A percentile compares a stretch with the other conserved stretches of the same genome.
Evolutionary conservation across 768 basidiomycete species (phyloP).

Genomic region (Nevesoporus exiguus): DNA sequence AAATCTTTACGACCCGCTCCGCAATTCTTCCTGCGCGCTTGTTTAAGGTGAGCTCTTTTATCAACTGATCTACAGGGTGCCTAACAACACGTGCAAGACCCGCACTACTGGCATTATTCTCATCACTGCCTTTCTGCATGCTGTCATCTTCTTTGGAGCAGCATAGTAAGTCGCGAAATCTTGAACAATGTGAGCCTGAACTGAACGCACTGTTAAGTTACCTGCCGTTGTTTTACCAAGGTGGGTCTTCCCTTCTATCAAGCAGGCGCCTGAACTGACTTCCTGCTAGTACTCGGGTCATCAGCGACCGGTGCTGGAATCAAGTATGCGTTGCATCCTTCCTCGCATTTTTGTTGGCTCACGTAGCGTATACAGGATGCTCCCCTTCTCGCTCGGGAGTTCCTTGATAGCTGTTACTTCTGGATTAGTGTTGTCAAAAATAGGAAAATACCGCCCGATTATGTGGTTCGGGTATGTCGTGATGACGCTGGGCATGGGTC

Average conservation of each 20-base stretch:
- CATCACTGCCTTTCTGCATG: conserved; percentile 59
- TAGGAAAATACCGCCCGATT: conserved; percentile 54
- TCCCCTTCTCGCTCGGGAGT: conserved; percentile 65
- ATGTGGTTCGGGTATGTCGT: conserved; percentile 61
- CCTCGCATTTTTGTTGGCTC: not conserved
- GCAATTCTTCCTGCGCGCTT: conserved; percentile 74
- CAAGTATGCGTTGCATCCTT: conserved; percentile 38
- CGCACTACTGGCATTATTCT: conserved; percentile 66
- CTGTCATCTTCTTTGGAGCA: conserved; percentile 54
- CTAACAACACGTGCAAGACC: conserved; percentile 41
- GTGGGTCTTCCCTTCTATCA: conserved; percentile 1
- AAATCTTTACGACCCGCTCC: conserved; percentile 56
- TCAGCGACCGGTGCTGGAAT: conserved; percentile 71
- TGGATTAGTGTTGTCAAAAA: conserved; percentile 56
- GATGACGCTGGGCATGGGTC: conserved; percentile 63
- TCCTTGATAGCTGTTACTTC: conserved; percentile 51
- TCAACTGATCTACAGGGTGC: not conserved
- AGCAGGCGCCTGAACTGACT: conserved; percentile 4
- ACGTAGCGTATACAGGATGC: conserved; percentile 48
- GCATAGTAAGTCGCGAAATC: conserved; percentile 21
- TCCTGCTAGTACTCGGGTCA: conserved; percentile 52
- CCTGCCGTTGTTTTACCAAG: conserved; percentile 74
- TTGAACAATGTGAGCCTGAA: not conserved
- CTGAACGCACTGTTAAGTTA: conserved; percentile 35
- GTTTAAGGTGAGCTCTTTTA: conserved; percentile 49